Base-by-base conservation (phyloP, 1,284 basidiomycete genomes). In the Chalciporus sp. region DNA sequence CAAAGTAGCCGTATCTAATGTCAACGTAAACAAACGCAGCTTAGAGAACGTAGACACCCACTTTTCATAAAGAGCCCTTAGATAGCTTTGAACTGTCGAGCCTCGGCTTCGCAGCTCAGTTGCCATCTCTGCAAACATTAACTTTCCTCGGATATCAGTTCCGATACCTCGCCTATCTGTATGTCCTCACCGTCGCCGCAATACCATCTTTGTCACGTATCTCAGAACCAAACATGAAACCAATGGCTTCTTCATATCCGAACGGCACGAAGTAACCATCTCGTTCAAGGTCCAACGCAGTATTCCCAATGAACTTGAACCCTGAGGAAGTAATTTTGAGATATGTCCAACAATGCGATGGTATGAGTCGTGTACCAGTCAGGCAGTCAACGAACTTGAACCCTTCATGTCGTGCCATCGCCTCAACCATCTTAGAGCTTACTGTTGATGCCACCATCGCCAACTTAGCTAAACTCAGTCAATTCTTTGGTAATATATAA, bases 211-310 rank as follows among this genome's bases (percentile, higher is more conserved):
- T 94, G 66, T 94, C 92, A 29, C 88, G 79, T 58, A 94, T 82
- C 42, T 84, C 75, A 7, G 79, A 73, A 12, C 89, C 89, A 66
- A 92, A 85, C 90, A 93, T 92, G 64, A 82, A 94, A 1, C 92
- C 90, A 52, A 94, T 92, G 1, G 92, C 92, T 69, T 94, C 92
- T 68, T 94, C 92, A 61, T 94, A 94, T 8, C 86, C 90, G 67
- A 94, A 93, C 0, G 81, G 82, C 9, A 92, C 89, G 26, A 86
- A 80, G 63, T 81, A 91, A 1, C 90, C 92, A 46, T 84, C 72
- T 40, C 72, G 65, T 17, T 81, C 84, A 10, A 93, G 76, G 45
- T 78, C 73, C 26, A 91, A 72, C 2, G 87, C 89, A 5, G 83
- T 86, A 64, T 94, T 94, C 10, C 92, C 92, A 48, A 94, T 92